Percentiles rank a stretch among this genome's conserved stretches.
Conservation (phyloP, 306 rosid genomes). For the Citrullus amarus region DNA sequence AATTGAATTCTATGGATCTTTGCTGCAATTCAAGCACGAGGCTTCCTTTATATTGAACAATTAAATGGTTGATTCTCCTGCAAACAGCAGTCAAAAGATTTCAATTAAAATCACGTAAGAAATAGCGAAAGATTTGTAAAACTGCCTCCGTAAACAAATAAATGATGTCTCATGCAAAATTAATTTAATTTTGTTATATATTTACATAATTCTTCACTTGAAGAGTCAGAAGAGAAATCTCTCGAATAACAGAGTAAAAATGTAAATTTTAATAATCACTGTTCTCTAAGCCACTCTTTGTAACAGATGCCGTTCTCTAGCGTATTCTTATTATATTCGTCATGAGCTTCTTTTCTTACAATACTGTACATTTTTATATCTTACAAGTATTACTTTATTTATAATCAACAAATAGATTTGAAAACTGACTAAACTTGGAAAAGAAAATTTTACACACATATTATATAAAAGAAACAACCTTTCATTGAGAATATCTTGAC, state of each 20-base stretch:
- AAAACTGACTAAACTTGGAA: not conserved
- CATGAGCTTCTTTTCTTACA: not conserved
- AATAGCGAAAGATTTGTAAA: not conserved
- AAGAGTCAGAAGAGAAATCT: not conserved
- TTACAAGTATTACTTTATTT: not conserved
- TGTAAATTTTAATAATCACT: not conserved
- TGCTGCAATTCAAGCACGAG: slow-evolving; percentile 97
- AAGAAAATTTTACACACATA: no score
- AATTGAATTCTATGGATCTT: slow-evolving; percentile 84
- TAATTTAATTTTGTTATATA: not conserved
- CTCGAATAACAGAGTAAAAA: not conserved
- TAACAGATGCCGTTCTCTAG: not conserved
- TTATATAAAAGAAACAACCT: no score
- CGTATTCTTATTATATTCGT: not conserved
- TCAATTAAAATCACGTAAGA: slow-evolving; percentile 11
- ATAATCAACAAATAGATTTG: not conserved
- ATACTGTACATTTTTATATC: not conserved
- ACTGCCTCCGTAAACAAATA: not conserved
- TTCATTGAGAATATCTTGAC: not conserved
- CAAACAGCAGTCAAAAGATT: slow-evolving; percentile 16
- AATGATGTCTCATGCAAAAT: not conserved
- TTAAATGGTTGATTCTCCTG: slow-evolving; percentile 77
- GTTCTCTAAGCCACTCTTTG: not conserved
- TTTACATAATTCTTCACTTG: not conserved
- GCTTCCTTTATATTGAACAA: slow-evolving; percentile 69